Base-by-base conservation (phyloP, 768 basidiomycete species). In the Boletus vinaceobasis region DNA sequence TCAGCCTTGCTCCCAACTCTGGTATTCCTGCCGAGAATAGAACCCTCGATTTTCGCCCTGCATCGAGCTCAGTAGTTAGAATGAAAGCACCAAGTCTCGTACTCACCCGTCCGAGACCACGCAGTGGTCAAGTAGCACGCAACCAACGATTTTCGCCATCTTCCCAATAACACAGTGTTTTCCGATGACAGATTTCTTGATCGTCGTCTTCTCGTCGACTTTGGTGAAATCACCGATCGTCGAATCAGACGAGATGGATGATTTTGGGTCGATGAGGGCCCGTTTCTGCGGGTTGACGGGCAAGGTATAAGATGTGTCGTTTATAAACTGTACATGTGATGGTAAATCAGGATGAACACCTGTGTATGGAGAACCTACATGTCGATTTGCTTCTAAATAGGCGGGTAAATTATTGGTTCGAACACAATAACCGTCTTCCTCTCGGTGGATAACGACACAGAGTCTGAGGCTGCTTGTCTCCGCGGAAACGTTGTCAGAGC, bases 51-150 rank as follows among this genome's bases (percentile, higher is more conserved):
- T 70, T 87, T 91, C 5, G 82, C 88, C 2, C 90, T 91, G 57
- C 4, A 60, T 54, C 43, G 43, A 38, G 23, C 10, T 67, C 11
- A 57, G 56, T n/a, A 11, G 5, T 19, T 36, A 36, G 48, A 49
- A 26, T 14, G 31, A 48, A 32, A 23, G 38, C 17, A 14, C 8
- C 3, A 11, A 10, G 35, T 8, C 11, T 9, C 9, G 7, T 11
- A 19, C 61, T 56, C 58, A 93, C 94, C 93, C 92, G 54, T 96
- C 93, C 40, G 82, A 88, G 13, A 98, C 74, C 5, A 90, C 80
- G 62, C 93, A 95, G 63, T 96, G 93, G 65, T 97, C 95, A 59
- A 94, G 77, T 23, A 98, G 68, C 7, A 96, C 81, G 60, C 89
- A 94, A 11, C 90, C 88, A 3, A 77, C 78, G 44, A 98, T 84